Base-by-base conservation (phyloP, 805 yeast species). In the Candida glaebosa region DNA sequence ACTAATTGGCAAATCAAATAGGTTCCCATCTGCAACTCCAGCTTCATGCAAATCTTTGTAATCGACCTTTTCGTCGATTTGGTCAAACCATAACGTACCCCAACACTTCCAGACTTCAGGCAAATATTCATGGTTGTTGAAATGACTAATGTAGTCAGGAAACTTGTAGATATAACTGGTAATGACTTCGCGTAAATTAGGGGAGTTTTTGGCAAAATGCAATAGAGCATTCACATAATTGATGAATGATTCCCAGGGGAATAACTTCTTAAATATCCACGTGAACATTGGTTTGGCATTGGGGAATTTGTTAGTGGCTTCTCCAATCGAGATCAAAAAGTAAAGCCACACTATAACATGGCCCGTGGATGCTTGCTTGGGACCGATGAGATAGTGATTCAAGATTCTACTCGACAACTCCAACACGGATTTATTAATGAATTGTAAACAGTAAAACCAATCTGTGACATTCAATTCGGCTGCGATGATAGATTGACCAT, bases 31-130 rank as follows among this genome's bases (percentile, higher is more conserved):
- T 35, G 60, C 58, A n/a, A 82, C 75, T 7, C 89, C 88, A 3
- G 82, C 76, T 17, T 72, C 71, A 36, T 62, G 69, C 26, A 69
- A 62, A 36, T 67, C 74, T 31, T 62, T 62, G 48, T 73, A 76
- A 48, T 80, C 85, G 3, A 65, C 67, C 53, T 83, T 84, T 34
- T 70, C 57, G 12, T 66, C 54, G 31, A 85, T 66, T 18, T 66
- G 64, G 58, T 85, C 90, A 61, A 78, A 86, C 91, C 93, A 85
- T 32, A 86, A 57, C 0, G 88, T 76, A 2, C 95, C 95, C 88
- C 91, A 84, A 53, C 89, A 81, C 55, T 81, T 82, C 90, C 90
- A 85, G 16, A 81, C 84, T 60, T 86, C 95, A 33, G 85, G 79
- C 38, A 85, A 63, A 34, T 69, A 75, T 56, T 84, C 91, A 55